Conservation (phyloP, 1,284 basidiomycete genomes). For the Puccinia polysora region DNA sequence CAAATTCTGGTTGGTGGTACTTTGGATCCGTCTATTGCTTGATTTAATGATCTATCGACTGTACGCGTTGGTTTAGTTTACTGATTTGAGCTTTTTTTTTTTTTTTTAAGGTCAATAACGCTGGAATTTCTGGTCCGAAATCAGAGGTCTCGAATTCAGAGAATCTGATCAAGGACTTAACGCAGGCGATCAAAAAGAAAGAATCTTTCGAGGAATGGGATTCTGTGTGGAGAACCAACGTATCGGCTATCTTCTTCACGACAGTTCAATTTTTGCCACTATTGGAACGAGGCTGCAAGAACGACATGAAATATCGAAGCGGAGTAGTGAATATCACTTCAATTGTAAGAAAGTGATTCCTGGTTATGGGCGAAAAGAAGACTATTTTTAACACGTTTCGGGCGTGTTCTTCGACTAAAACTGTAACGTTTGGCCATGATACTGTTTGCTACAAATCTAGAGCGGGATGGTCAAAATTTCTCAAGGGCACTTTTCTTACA, state of each 20-base stretch:
- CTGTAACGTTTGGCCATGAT: background rate
- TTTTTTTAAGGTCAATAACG: conserved; percentile 33
- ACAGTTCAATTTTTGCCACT: conserved; percentile 39
- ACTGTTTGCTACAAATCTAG: background rate
- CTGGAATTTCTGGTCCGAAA: conserved; percentile 37
- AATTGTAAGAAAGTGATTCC: conserved; percentile 39
- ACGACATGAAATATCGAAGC: conserved; percentile 29
- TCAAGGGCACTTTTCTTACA: conserved; percentile 46
- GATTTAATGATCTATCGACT: background rate
- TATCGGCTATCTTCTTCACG: conserved; percentile 32
- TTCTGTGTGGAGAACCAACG: conserved; percentile 42
- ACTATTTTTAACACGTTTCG: background rate
- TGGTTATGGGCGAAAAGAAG: too few relatives aligned
- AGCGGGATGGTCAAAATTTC: conserved; percentile 40
- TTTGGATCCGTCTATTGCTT: background rate
- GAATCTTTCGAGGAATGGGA: conserved; percentile 42
- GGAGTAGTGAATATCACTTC: conserved; percentile 43
- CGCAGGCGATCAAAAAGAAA: conserved; percentile 12
- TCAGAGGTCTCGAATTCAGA: conserved; percentile 1
- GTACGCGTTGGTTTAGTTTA: background rate
- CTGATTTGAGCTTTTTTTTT: background rate
- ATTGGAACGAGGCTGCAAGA: conserved; percentile 12
- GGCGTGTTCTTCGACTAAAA: too few relatives aligned
- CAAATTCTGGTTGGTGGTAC: conserved; percentile 38
- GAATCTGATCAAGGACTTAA: conserved; percentile 1